Percentiles rank a stretch among this genome's conserved stretches.
Evolutionary conservation across 2,329 filamentous ascomycete genomes (phyloP).

Genomic region (Paecilomyces fulvus): DNA sequence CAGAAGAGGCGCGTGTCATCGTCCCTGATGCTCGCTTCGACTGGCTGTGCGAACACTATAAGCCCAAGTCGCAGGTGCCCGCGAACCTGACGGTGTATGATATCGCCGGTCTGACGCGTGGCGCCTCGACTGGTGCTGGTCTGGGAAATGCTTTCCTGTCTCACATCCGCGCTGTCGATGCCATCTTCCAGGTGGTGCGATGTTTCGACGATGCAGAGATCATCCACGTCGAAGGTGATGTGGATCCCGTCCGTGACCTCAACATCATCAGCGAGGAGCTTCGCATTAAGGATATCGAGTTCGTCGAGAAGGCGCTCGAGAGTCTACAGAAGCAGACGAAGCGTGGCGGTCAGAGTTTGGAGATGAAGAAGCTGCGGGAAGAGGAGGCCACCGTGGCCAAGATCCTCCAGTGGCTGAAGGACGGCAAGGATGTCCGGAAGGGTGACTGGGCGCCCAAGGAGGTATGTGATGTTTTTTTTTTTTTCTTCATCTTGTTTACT

Average conservation of each 20-base stretch:
- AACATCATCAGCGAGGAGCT: constrained; percentile 96
- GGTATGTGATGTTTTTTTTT: constrained; percentile 48
- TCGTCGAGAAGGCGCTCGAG: constrained; percentile 91
- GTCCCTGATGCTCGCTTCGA: constrained; percentile 94
- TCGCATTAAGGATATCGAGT: constrained; percentile 97
- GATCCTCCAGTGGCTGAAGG: constrained; percentile 71
- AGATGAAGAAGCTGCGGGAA: constrained; percentile 95
- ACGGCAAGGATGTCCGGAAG: constrained; percentile 89
- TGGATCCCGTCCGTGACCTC: constrained; percentile 87
- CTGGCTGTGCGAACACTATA: constrained; percentile 93
- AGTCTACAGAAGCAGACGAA: constrained; percentile 88
- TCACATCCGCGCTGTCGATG: constrained; percentile 95
- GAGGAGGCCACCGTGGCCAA: constrained; percentile 92
- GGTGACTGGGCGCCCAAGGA: constrained; percentile 86
- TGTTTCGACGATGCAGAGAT: constrained; percentile 99
- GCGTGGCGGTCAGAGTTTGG: constrained; percentile 85
- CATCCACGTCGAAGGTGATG: constrained; percentile 98
- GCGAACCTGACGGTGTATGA: constrained; percentile 98
- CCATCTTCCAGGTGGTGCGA: constrained; percentile 93
- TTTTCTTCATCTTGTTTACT: constrained; percentile 2
- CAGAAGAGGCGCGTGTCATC: constrained; percentile 94
- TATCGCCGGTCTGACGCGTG: constrained; percentile 91
- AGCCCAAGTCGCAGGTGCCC: constrained; percentile 93
- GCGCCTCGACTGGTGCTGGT: constrained; percentile 93
- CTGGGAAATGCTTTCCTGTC: constrained; percentile 97